These are phyloP conservation scores for Polysphondylium violaceum DNA, from an alignment of 78 protist species.

Conservation along the genomic window DNA sequence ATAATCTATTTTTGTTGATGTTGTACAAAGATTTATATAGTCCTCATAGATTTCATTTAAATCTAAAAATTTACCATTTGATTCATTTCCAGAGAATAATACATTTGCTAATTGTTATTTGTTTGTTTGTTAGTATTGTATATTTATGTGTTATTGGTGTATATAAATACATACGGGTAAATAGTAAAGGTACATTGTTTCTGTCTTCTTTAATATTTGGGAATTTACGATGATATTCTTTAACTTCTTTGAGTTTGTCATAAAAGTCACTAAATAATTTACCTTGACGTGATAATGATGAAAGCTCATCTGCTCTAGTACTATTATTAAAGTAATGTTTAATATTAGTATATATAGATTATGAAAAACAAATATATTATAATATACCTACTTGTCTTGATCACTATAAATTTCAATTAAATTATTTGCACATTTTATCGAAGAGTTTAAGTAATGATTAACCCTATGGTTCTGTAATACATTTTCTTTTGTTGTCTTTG, in stretches of 20 bases:
- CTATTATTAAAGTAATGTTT: conserved; percentile 3
- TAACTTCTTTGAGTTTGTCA: conserved; percentile 69
- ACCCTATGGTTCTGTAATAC: conserved; percentile 74
- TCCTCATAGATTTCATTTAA: conserved; percentile 57
- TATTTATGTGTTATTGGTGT: background rate
- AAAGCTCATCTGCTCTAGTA: conserved; percentile 35
- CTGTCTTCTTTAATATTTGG: conserved; percentile 25
- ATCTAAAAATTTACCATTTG: conserved; percentile 77
- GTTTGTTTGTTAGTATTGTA: background rate
- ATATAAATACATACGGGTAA: conserved; percentile 36
- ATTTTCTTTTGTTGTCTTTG: conserved; percentile 54
- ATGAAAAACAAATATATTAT: background rate
- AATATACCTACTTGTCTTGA: conserved; percentile 62
- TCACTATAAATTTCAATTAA: conserved; percentile 74
- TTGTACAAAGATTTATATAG: conserved; percentile 54
- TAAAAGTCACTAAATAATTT: conserved; percentile 65
- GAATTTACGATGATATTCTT: conserved; percentile 77
- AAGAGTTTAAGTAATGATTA: conserved; percentile 59
- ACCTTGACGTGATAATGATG: conserved; percentile 54
- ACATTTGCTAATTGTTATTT: conserved; percentile 33
- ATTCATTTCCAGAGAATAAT: conserved; percentile 81
- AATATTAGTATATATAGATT: background rate
- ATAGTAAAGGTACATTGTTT: conserved; percentile 4
- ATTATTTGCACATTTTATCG: conserved; percentile 40
- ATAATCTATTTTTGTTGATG: conserved; percentile 24